Evolutionary conservation across 768 basidiomycete genomes (phyloP), one percentile per base, ranked within the genome.

Genomic region (Lanmaoa pseudosensibilis): DNA sequence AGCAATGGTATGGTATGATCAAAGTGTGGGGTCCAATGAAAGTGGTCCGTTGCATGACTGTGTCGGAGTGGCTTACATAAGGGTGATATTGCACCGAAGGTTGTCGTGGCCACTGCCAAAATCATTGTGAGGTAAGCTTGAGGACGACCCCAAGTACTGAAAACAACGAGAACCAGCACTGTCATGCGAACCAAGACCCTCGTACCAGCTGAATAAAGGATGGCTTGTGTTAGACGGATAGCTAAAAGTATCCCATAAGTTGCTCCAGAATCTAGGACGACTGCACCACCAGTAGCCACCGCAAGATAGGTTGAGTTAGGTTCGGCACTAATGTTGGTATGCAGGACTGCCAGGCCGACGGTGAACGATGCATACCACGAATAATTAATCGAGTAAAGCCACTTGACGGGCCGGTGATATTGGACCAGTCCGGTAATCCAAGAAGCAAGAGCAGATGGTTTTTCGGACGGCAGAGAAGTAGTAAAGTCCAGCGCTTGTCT

Each of bases 371-470:
- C 55, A 4, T 12, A 65, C 64, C 65, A 66, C 18, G 50, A 40
- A 54, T 57, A 66, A 15, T 63, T 57, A 19, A 66, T 61, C 2
- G 65, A 66, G 21, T 13, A 66, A 37, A 37, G 65, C 58, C 19
- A 66, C 50, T 43, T 66, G 65, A 16, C 65, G n/a, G n/a, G n/a
- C n/a, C 64, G 3, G 65, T 63, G 32, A 66, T 55, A 18, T 66
- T 66, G 19, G 65, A 60, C 65, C 65, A 66, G n/a, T 48, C 65
- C 65, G 9, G 65, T 66, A 47, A 66, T 63, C 64, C 65, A 66
- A 18, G 63, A 65, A 27, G 61, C 58, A 52, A 66, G 65, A 16
- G 65, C 64, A 34, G 65, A 66, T 9, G 37, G 54, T 23, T n/a
- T n/a, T n/a, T n/a, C n/a, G n/a, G n/a, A n/a, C n/a, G n/a, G n/a